A percentile compares a stretch with the other conserved stretches of the same genome.
Conservation (phyloP, 2,329 filamentous ascomycete species). For the Penicillium sp. region DNA sequence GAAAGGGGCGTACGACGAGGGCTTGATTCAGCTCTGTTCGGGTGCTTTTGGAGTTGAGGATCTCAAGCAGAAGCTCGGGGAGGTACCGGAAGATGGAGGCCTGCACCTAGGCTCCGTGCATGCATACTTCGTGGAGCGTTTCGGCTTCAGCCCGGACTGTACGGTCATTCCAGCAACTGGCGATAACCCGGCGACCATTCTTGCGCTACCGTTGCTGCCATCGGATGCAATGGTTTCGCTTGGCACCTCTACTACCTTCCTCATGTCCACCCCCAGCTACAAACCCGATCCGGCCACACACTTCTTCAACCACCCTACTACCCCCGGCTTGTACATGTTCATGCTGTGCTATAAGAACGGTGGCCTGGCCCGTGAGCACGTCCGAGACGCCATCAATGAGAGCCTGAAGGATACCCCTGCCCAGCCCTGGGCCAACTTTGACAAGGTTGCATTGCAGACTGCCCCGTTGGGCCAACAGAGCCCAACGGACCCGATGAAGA, state of each 20-base stretch:
- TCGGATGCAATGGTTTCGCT: slow-evolving; percentile 90
- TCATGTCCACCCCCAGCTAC: slow-evolving; percentile 93
- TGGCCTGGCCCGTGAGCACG: slow-evolving; percentile 78
- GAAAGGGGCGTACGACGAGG: slow-evolving; percentile 61
- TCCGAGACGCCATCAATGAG: slow-evolving; percentile 68
- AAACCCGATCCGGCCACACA: slow-evolving; percentile 84
- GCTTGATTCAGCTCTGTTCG: slow-evolving; percentile 65
- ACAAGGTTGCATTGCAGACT: slow-evolving; percentile 59
- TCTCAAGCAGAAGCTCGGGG: slow-evolving; percentile 69
- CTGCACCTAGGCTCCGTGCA: slow-evolving; percentile 66
- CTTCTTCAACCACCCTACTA: slow-evolving; percentile 96
- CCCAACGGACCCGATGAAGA: slow-evolving; percentile 55
- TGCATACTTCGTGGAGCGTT: slow-evolving; percentile 67
- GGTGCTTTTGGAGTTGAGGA: slow-evolving; percentile 55
- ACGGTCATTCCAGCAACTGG: slow-evolving; percentile 80
- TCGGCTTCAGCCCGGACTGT: slow-evolving; percentile 67
- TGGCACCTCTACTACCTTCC: slow-evolving; percentile 90
- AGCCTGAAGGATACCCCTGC: slow-evolving; percentile 36
- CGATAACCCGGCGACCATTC: slow-evolving; percentile 91
- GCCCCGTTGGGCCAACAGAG: slow-evolving; percentile 58
- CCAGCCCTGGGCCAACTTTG: slow-evolving; percentile 70
- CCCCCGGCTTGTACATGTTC: slow-evolving; percentile 90
- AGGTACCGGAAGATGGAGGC: slow-evolving; percentile 71
- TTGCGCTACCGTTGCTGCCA: slow-evolving; percentile 75
- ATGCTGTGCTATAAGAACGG: slow-evolving; percentile 99